Evolutionary conservation across 169 alveolate genomes (phyloP).

Genomic region (Cytauxzoon felis): DNA sequence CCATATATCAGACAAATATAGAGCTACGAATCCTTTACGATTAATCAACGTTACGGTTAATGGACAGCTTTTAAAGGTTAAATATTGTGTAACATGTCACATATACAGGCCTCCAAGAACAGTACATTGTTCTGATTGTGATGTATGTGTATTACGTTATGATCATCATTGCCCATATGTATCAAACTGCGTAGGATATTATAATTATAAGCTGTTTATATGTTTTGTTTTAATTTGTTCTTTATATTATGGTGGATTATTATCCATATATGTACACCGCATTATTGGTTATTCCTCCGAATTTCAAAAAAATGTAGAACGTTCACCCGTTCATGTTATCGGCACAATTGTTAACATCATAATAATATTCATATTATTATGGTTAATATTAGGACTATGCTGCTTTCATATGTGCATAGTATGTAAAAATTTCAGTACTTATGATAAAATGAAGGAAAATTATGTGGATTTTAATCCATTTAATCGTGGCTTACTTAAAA

Average conservation of each 20-base stretch:
- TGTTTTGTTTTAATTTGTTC: slow-evolving; percentile 72
- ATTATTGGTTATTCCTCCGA: slow-evolving; percentile 58
- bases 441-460: slow-evolving; percentile 72
- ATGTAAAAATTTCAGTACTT: slow-evolving; percentile 69
- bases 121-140: slow-evolving; percentile 88
- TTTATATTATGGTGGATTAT: slow-evolving; percentile 28
- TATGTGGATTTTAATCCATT: slow-evolving; percentile 73
- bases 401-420: slow-evolving; percentile 71
- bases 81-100: slow-evolving; percentile 81
- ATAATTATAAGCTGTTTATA: slow-evolving; percentile 80
- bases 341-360: slow-evolving; percentile 55
- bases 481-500: slow-evolving; percentile 42
- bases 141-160: slow-evolving; percentile 85
- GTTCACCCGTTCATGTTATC: slow-evolving; percentile 23
- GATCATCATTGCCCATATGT: slow-evolving; percentile 93
- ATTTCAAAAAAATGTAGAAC: not conserved
- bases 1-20: slow-evolving; percentile 44
- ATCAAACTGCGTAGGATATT: slow-evolving; percentile 84
- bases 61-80: slow-evolving; percentile 68
- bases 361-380: slow-evolving; percentile 32
- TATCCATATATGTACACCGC: slow-evolving; percentile 38
- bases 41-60: slow-evolving; percentile 64
- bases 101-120: slow-evolving; percentile 86
- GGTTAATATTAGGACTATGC: slow-evolving; percentile 78
- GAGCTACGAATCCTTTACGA: slow-evolving; percentile 69